phyloP scores from a whole-genome alignment of 1,139 yeast genomes.

The Taphrina wiesneri region DNA sequence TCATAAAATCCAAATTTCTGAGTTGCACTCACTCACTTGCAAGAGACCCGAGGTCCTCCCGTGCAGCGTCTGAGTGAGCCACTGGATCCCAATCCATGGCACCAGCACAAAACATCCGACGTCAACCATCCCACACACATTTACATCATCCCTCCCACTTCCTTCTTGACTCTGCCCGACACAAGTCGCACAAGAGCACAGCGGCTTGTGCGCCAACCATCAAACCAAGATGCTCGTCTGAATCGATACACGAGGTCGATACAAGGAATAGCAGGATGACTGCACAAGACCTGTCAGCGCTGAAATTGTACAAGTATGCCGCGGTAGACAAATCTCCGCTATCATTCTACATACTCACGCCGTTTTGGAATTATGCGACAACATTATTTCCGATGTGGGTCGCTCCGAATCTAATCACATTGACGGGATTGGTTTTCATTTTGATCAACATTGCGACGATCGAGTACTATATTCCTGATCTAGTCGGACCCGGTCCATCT shows the following conservation, averaged over 20 bases:
- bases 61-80: background rate
- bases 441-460: slow-evolving; percentile 57
- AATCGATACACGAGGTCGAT: background rate
- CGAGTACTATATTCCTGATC: slow-evolving; percentile 56
- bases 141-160: background rate
- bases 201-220: background rate
- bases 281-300: slow-evolving; percentile 12
- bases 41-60: background rate
- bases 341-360: slow-evolving; percentile 64
- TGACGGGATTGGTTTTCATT: slow-evolving; percentile 64
- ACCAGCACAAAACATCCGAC: background rate
- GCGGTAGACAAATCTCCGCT: slow-evolving; percentile 70
- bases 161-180: background rate
- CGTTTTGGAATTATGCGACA: slow-evolving; percentile 71
- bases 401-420: slow-evolving; percentile 77
- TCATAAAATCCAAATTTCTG: too few species aligned
- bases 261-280: background rate
- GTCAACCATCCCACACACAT: background rate
- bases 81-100: background rate
- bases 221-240: background rate
- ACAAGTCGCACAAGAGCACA: too few species aligned
- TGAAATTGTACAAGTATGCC: slow-evolving; percentile 36
- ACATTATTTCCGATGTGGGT: slow-evolving; percentile 66
- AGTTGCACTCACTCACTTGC: too few species aligned
- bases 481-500: slow-evolving; percentile 56